Percentiles rank a stretch among this genome's conserved stretches.
These are phyloP conservation scores for Hondaea fermentalgiana DNA, from an alignment of 108 stramenopile species.

Conservation along the genomic window DNA sequence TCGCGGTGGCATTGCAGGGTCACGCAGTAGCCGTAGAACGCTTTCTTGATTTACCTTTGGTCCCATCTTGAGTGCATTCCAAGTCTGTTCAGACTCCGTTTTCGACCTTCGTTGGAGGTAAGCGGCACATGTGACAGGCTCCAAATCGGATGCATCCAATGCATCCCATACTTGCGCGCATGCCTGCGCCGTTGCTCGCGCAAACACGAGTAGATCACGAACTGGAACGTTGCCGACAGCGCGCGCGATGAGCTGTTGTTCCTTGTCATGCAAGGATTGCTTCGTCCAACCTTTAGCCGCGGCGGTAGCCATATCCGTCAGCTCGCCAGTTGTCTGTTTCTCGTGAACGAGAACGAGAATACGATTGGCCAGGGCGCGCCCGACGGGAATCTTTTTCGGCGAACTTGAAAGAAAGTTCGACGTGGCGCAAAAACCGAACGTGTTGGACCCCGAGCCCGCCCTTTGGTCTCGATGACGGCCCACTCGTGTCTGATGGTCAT, in stretches of 20 bases:
- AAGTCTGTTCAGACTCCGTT: background rate
- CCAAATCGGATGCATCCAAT: background rate
- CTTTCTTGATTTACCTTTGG: background rate
- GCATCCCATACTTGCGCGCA: background rate
- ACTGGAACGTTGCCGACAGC: background rate
- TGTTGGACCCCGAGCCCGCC: background rate
- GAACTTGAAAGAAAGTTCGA: background rate
- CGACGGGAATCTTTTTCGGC: background rate
- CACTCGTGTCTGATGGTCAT: background rate
- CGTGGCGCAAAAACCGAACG: conserved; percentile 15
- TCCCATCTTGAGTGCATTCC: background rate
- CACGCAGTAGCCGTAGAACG: background rate
- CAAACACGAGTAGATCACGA: conserved; percentile 8
- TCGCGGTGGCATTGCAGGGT: background rate
- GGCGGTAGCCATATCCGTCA: background rate
- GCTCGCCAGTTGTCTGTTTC: background rate
- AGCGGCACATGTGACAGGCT: background rate
- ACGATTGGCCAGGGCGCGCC: background rate
- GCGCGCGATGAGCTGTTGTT: background rate
- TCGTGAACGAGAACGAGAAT: conserved; percentile 2
- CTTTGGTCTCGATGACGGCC: background rate
- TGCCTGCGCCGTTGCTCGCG: background rate
- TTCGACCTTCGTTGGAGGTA: background rate
- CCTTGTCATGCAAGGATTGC: background rate
- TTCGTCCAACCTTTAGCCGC: background rate